Base-by-base conservation (phyloP, 768 basidiomycete genomes). In the Cyathus striatus region DNA sequence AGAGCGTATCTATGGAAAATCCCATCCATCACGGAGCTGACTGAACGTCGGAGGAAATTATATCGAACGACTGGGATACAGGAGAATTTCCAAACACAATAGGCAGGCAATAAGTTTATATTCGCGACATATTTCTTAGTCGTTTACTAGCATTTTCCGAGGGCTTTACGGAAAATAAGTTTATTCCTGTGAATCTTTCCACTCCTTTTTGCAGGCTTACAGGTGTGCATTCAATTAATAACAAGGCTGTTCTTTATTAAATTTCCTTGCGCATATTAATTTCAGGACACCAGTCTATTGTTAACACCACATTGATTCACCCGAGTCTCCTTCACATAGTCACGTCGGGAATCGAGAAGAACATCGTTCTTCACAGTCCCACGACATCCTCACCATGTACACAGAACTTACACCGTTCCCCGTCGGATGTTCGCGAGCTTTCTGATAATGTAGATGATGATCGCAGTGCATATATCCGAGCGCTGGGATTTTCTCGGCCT, bases 1-100 rank as follows among this genome's bases (percentile, higher is more conserved):
- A 70, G 80, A 26, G 78, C 72, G 16, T 91, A 91, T 49, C 57
- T 89, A 18, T 92, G 90, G 90, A 78, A 75, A 49, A 66, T 92
- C 25, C 89, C 90, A 3, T 53, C 72, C 10, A 47, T 73, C 3
- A 44, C 51, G 7, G 61, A 64, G 13, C 66, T 88, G 35, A 45
- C 54, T 1, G 68, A 70, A 20, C 60, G 61, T 46, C 69, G 86
- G 57, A 60, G 39, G 67, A 73, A 36, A 58, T 86, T 35, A 59
- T 61, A 23, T 46, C 62, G 14, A 59, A 62, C 13, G 67, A 75
- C 40, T 81, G 85, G 81, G 49, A 53, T 13, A 55, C 55, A 13
- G 61, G 59, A 44, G 58, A 58, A 41, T 49, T 47, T 36, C 56
- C 55, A 21, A 55, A 64, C 44, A 57, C 58, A 46, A 66, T 71